phyloP scores from a whole-genome alignment of 1,284 basidiomycete genomes.

The Cutaneotrichosporon dermatis region DNA sequence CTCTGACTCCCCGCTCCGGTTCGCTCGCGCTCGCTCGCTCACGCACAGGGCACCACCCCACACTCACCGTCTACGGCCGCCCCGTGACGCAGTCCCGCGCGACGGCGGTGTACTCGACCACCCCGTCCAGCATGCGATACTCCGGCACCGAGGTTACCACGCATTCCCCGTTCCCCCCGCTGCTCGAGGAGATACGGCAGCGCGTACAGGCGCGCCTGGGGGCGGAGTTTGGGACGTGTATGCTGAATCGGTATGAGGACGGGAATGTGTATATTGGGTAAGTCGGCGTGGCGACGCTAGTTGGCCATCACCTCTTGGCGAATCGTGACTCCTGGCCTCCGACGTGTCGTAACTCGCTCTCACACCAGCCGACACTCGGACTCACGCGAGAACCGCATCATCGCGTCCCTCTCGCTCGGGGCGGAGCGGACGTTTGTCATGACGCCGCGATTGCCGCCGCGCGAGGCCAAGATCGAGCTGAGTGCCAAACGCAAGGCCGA shows the following conservation, averaged over 20 bases:
- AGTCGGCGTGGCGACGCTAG: conserved; percentile 11
- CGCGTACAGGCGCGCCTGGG: conserved; percentile 48
- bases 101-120: conserved; percentile 53
- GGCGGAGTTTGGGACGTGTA: conserved; percentile 54
- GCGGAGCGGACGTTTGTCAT: conserved; percentile 54
- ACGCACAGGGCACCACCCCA: conserved; percentile 49
- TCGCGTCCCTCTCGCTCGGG: conserved; percentile 54
- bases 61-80: conserved; percentile 55
- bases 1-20: background rate
- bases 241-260: conserved; percentile 55
- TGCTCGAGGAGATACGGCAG: conserved; percentile 47
- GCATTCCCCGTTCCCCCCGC: conserved; percentile 50
- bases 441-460: conserved; percentile 42
- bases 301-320: too few species aligned
- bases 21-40: background rate
- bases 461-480: background rate
- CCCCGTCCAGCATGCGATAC: conserved; percentile 49
- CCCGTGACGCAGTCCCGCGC: conserved; percentile 52
- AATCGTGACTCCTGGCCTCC: too few species aligned
- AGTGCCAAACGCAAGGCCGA: conserved; percentile 4
- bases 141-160: conserved; percentile 50
- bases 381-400: conserved; percentile 49
- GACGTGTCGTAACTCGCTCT: background rate
- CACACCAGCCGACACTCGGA: conserved; percentile 31
- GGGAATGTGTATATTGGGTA: conserved; percentile 53